Evolutionary conservation across 192 early-diverging fungal genomes (phyloP).

Genomic region (Backusella tuberculispora): DNA sequence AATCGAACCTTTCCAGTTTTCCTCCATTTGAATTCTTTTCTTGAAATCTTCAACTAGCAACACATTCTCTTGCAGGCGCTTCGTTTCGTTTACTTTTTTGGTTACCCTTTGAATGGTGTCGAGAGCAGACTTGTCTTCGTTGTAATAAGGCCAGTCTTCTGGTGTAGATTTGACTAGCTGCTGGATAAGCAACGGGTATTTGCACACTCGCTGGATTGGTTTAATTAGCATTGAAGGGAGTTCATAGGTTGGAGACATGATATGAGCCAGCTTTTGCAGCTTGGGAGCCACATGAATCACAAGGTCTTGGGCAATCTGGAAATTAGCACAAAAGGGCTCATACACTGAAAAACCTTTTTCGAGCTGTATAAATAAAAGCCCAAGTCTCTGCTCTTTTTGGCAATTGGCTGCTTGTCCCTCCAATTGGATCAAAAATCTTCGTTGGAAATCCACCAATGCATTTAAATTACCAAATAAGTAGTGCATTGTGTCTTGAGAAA

Average conservation of each 20-base stretch:
- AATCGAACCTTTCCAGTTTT: slow-evolving; percentile 84
- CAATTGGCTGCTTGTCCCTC: slow-evolving; percentile 76
- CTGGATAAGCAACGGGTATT: slow-evolving; percentile 93
- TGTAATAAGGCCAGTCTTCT: slow-evolving; percentile 53
- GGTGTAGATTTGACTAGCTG: slow-evolving; percentile 72
- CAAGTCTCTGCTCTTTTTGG: slow-evolving; percentile 89
- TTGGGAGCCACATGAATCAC: slow-evolving; percentile 63
- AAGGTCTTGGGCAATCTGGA: slow-evolving; percentile 73
- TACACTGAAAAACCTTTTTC: slow-evolving; percentile 85
- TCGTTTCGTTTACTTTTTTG: slow-evolving; percentile 89
- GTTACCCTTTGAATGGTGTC: slow-evolving; percentile 84
- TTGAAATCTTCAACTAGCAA: slow-evolving; percentile 79
- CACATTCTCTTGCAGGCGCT: slow-evolving; percentile 87
- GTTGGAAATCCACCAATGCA: slow-evolving; percentile 92
- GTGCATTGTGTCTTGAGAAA: slow-evolving; percentile 80
- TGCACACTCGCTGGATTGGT: slow-evolving; percentile 96
- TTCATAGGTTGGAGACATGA: slow-evolving; percentile 85
- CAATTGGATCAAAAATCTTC: slow-evolving; percentile 88
- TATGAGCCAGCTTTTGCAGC: slow-evolving; percentile 63
- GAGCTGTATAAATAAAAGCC: slow-evolving; percentile 80
- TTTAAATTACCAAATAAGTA: slow-evolving; percentile 93
- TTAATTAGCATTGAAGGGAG: slow-evolving; percentile 95
- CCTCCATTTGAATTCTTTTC: slow-evolving; percentile 63
- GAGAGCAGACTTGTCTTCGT: slow-evolving; percentile 74
- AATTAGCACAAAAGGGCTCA: slow-evolving; percentile 95